Percentiles rank a stretch among this genome's conserved stretches.
Evolutionary conservation across 2,329 filamentous ascomycete species (phyloP).

Genomic region (Leptosphaerulina australis): DNA sequence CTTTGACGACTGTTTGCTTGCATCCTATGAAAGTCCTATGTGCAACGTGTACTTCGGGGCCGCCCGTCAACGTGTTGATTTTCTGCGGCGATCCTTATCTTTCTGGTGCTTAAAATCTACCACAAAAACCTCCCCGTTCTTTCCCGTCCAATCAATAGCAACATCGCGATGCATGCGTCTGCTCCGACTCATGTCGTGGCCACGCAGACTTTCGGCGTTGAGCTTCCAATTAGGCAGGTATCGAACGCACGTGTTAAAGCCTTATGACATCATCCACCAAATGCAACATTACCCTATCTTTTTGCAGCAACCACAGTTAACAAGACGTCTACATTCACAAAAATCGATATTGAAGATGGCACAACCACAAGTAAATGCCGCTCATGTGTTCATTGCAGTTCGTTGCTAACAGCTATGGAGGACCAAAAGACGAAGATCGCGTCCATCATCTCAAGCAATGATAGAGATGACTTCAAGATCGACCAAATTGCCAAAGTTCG

Average conservation of each 20-base stretch:
- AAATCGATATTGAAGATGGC: background rate
- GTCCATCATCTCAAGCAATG: slow-evolving; percentile 24
- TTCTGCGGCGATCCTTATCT: slow-evolving; percentile 18
- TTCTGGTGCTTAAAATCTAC: background rate
- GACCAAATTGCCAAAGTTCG: slow-evolving; percentile 40
- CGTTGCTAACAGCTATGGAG: slow-evolving; percentile 16
- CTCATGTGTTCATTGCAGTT: background rate
- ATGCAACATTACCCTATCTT: slow-evolving; percentile 3
- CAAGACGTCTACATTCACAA: background rate
- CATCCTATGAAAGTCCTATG: no score
- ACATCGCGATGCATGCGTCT: slow-evolving; percentile 8
- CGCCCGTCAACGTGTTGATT: slow-evolving; percentile 6
- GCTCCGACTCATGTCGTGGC: slow-evolving; percentile 7
- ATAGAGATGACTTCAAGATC: slow-evolving; percentile 29
- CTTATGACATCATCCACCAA: slow-evolving; percentile 11
- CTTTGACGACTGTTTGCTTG: no score
- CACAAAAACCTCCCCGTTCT: background rate
- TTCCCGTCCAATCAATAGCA: slow-evolving; percentile 8
- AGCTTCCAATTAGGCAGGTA: slow-evolving; percentile 21
- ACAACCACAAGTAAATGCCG: slow-evolving; percentile 1
- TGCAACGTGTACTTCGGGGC: slow-evolving; percentile 18
- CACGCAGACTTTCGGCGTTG: slow-evolving; percentile 6
- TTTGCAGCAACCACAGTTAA: background rate
- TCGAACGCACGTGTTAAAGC: slow-evolving; percentile 13
- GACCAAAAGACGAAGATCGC: slow-evolving; percentile 29